Evolutionary conservation across 1,139 yeast genomes (phyloP).

Genomic region (Geotrichum fermentans): DNA sequence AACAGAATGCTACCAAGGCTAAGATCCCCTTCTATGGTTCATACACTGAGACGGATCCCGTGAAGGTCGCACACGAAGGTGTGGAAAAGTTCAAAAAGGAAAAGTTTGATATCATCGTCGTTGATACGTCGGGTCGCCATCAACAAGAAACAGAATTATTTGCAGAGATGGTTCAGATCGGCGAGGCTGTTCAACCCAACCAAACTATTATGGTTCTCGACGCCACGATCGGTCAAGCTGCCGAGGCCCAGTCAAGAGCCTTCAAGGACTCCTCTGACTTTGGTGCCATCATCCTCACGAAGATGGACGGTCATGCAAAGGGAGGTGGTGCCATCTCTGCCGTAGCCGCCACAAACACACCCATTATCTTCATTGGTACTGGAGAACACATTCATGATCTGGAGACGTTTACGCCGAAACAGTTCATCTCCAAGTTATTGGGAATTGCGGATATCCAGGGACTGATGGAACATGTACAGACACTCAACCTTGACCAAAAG

Average conservation of each 20-base stretch:
- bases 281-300: constrained; percentile 91
- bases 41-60: constrained; percentile 94
- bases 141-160: constrained; percentile 90
- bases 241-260: constrained; percentile 90
- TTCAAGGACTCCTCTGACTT: constrained; percentile 89
- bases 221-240: constrained; percentile 97
- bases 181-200: constrained; percentile 78
- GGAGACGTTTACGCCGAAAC: constrained; percentile 84
- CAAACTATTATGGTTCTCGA: constrained; percentile 97
- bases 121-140: constrained; percentile 97
- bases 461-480: constrained; percentile 86
- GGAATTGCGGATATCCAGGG: constrained; percentile 97
- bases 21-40: constrained; percentile 93
- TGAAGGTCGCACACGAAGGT: constrained; percentile 85
- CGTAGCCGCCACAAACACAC: constrained; percentile 94
- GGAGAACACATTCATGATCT: constrained; percentile 95
- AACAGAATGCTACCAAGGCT: constrained; percentile 95
- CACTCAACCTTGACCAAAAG: constrained; percentile 83
- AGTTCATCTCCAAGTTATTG: constrained; percentile 79
- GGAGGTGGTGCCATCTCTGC: constrained; percentile 99
- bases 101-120: constrained; percentile 87
- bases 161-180: constrained; percentile 90
- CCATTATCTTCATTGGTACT: constrained; percentile 95
- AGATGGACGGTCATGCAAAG: constrained; percentile 98
- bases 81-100: constrained; percentile 87